phyloP scores from a whole-genome alignment of 1,139 yeast species.

The Nematodospora anomalae region DNA sequence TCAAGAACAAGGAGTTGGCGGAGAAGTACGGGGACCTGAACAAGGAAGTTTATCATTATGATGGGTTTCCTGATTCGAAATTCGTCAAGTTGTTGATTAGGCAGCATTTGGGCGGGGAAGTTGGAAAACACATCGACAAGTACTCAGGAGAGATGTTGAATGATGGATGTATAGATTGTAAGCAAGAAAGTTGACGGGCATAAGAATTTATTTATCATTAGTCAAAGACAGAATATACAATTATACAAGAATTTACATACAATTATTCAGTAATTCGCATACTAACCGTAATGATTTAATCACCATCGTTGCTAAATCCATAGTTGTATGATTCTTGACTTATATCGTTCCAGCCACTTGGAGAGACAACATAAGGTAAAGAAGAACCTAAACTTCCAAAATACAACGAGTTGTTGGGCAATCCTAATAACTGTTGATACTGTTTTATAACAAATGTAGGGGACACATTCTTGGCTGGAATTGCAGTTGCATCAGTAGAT shows the following conservation, averaged over 20 bases:
- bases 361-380: conserved; percentile 41
- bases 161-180: conserved; percentile 18
- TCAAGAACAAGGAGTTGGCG: conserved; percentile 16
- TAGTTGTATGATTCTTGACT: conserved; percentile 19
- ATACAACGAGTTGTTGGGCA: conserved; percentile 39
- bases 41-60: conserved; percentile 34
- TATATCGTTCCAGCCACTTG: conserved; percentile 43
- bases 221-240: conserved; percentile 9
- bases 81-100: conserved; percentile 39
- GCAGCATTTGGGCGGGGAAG: conserved; percentile 23
- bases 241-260: conserved; percentile 2
- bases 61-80: conserved; percentile 50
- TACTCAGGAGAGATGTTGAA: conserved; percentile 8
- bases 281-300: no score
- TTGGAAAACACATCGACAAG: conserved; percentile 28
- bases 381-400: conserved; percentile 44
- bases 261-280: no score
- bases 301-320: conserved; percentile 16
- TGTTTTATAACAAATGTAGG: conserved; percentile 49
- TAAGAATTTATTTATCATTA: not conserved
- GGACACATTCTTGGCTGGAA: conserved; percentile 34
- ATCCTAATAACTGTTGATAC: conserved; percentile 41
- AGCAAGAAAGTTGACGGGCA: conserved; percentile 1
- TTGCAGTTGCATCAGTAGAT: conserved; percentile 5
- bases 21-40: conserved; percentile 20